Conservation (phyloP, 495 filamentous ascomycete species). For the Cercophora sp. region DNA sequence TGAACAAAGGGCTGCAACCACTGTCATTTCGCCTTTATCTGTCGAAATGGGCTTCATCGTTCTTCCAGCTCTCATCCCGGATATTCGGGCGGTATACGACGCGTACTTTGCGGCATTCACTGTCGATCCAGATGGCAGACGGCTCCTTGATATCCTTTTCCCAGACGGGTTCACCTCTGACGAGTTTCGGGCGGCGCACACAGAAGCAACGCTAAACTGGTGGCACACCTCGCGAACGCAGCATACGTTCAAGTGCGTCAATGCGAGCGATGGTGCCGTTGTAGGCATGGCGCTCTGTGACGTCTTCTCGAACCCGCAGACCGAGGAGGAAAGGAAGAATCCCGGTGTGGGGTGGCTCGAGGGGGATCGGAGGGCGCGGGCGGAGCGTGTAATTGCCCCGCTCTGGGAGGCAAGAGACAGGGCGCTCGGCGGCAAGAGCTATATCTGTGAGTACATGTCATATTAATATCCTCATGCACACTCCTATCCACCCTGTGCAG, state of each 20-base stretch:
- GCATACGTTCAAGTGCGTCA: constrained; percentile 39
- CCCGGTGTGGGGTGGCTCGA: constrained; percentile 30
- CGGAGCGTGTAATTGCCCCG: constrained; percentile 23
- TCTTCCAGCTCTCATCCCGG: constrained; percentile 39
- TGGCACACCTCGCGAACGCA: constrained; percentile 29
- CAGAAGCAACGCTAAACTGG: constrained; percentile 28
- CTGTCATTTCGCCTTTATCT: too few relatives aligned
- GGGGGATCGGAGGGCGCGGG: constrained; percentile 27
- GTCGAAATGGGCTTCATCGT: constrained; percentile 31
- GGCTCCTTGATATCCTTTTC: constrained; percentile 34
- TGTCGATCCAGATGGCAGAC: constrained; percentile 15
- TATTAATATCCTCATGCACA: too few relatives aligned
- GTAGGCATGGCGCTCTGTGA: constrained; percentile 36
- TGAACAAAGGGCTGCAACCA: too few relatives aligned
- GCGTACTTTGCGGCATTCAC: constrained; percentile 40
- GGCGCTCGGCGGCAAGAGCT: constrained; percentile 22
- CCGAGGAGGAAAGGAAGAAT: constrained; percentile 19
- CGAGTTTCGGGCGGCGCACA: constrained; percentile 32
- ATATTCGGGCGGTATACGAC: constrained; percentile 37
- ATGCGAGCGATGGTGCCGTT: constrained; percentile 28
- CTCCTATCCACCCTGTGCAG: too few relatives aligned
- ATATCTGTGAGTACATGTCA: constrained; percentile 27
- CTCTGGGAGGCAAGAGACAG: constrained; percentile 33
- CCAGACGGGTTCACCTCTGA: constrained; percentile 24
- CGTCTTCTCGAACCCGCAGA: constrained; percentile 19